Base-by-base conservation (phyloP, 2,329 filamentous ascomycete genomes). In the Alternaria sp. region DNA sequence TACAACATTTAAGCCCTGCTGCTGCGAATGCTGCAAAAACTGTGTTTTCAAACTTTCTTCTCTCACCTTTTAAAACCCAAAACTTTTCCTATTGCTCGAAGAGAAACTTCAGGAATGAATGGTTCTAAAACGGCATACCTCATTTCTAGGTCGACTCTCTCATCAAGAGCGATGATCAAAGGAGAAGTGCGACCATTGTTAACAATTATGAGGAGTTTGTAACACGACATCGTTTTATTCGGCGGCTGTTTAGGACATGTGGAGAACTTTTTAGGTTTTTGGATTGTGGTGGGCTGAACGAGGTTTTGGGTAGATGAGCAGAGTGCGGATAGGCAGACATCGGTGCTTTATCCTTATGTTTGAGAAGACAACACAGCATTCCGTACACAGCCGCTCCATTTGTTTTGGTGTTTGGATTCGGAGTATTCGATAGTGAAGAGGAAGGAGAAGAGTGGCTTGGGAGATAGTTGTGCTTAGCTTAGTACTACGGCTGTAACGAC, bases 11-110 rank as follows among this genome's bases (percentile, higher is more conserved):
- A 4, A n/a, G 4, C 1, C 23, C 2, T 2, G 23, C 23, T 10
- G 3, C 3, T 0, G 2, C 9, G 2, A 7, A 26, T n/a, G 3
- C 21, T 9, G 4, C 13, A 24, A 14, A 41, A 24, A 0, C 5
- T 13, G 14, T 11, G 5, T 1, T 0, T 3, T 21, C 0, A 40
- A 1, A 14, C 3, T 0, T 24, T 13, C 7, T 24, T 26, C 21
- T 14, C 21, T 41, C 24, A 11, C 6, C 2, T 1, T 2, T 21
- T 4, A 2, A 40, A 2, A 41, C 21, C 11, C 2, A 23, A 7
- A 14, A 2, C 0, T 23, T 13, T 6, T 21, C 17, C 11, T 4
- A 14, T 40, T 4, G 5, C 21, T 23, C 17, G 1, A 37, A 34
- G 17, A 21, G 8, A 21, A 17, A 17, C 17, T 17, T 17, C 17